Percentiles rank a stretch among this genome's conserved stretches.
Conservation (phyloP, 208 protist genomes). For the Borovskyia barvae region DNA sequence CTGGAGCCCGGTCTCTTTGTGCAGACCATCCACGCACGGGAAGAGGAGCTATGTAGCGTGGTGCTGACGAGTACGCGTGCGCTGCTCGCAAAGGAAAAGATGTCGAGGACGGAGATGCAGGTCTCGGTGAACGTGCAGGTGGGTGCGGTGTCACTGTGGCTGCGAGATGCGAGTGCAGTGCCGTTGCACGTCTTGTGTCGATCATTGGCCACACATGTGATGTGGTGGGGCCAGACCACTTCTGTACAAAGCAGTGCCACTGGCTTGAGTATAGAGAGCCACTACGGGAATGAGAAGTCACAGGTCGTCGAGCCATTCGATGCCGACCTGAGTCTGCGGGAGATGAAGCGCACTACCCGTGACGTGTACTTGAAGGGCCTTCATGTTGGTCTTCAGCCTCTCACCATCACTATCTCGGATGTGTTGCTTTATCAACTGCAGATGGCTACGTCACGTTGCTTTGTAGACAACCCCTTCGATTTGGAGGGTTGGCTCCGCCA, state of each 20-base stretch:
- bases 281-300: conserved; percentile 28
- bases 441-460: conserved; percentile 19
- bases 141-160: conserved; percentile 9
- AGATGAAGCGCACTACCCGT: conserved; percentile 17
- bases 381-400: conserved; percentile 35
- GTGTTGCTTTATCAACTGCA: conserved; percentile 58
- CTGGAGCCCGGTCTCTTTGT: conserved; percentile 26
- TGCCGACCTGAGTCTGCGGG: conserved; percentile 43
- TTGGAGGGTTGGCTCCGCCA: conserved; percentile 2
- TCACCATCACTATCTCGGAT: conserved; percentile 54
- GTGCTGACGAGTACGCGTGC: conserved; percentile 13
- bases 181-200: conserved; percentile 21
- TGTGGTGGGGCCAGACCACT: conserved; percentile 22
- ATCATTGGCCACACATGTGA: conserved; percentile 27
- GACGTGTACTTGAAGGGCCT: conserved; percentile 26
- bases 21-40: conserved; percentile 6
- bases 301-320: conserved; percentile 42
- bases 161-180: conserved; percentile 25
- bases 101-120: conserved; percentile 22
- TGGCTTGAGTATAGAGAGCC: conserved; percentile 33
- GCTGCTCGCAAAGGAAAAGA: conserved; percentile 9
- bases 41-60: conserved; percentile 14
- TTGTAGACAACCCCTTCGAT: conserved; percentile 3
- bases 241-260: conserved; percentile 50
- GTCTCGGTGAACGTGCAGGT: conserved; percentile 27